Percentiles rank a stretch among this genome's conserved stretches.
These are phyloP conservation scores for Candida koratica DNA, from an alignment of 805 yeast genomes.

Conservation along the genomic window DNA sequence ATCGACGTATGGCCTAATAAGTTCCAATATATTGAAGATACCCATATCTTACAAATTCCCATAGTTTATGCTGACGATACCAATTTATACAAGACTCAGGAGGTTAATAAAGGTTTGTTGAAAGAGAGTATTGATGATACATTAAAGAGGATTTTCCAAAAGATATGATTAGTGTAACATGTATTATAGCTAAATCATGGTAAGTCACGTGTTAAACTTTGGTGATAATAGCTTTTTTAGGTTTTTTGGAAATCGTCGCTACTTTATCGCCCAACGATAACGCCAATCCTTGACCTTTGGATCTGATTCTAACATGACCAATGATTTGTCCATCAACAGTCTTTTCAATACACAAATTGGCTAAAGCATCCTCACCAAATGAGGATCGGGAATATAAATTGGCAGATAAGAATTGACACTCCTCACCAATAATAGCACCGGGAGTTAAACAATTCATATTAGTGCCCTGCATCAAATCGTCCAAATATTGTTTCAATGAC, in stretches of 20 bases:
- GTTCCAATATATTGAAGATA: constrained; percentile 16
- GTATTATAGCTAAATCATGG: background rate
- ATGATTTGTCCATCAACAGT: constrained; percentile 68
- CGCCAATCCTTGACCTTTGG: constrained; percentile 97
- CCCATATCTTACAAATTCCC: constrained; percentile 13
- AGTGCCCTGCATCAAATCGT: constrained; percentile 72
- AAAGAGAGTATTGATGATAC: constrained; percentile 3
- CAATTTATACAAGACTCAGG: constrained; percentile 17
- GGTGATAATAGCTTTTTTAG: constrained; percentile 21
- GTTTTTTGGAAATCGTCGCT: constrained; percentile 67
- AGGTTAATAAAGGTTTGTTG: constrained; percentile 11
- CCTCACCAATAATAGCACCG: constrained; percentile 83
- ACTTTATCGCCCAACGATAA: constrained; percentile 91
- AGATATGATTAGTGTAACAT: constrained; percentile 2
- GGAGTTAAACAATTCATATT: constrained; percentile 94
- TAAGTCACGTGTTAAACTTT: constrained; percentile 10
- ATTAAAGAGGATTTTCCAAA: constrained; percentile 10
- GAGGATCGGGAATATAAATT: constrained; percentile 88
- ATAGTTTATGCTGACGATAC: constrained; percentile 18
- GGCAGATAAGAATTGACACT: constrained; percentile 89
- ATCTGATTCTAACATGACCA: constrained; percentile 94
- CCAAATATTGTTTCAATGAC: constrained; percentile 72
- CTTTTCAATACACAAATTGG: constrained; percentile 90
- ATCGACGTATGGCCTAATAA: constrained; percentile 6
- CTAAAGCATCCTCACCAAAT: constrained; percentile 97